phyloP scores from a whole-genome alignment of 148 eudicot species.

The Chenopodium suecicum region DNA sequence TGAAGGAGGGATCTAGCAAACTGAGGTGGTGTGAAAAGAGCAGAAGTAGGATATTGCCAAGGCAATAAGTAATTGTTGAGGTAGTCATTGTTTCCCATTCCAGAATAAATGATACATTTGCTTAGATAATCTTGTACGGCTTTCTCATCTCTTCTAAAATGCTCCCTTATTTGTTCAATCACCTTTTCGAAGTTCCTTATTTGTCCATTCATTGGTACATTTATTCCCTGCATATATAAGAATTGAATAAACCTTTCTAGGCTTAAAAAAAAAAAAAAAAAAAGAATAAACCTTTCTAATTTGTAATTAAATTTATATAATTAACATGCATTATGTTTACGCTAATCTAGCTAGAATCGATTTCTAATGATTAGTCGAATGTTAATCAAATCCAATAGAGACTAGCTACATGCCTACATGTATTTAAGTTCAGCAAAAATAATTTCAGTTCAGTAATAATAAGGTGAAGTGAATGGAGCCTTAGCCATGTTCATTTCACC shows the following conservation, averaged over 20 bases:
- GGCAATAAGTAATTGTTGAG: slow-evolving; percentile 75
- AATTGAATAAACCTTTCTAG: background rate
- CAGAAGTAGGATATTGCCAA: slow-evolving; percentile 24
- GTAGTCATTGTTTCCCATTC: slow-evolving; percentile 79
- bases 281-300: background rate
- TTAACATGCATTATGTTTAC: no score
- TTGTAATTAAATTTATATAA: no score
- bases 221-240: slow-evolving; percentile 41
- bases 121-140: slow-evolving; percentile 37
- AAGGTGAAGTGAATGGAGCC: no score
- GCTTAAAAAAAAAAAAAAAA: no score
- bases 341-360: no score
- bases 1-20: slow-evolving; percentile 51
- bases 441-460: no score
- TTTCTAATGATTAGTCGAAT: no score
- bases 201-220: slow-evolving; percentile 57
- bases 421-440: no score
- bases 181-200: slow-evolving; percentile 47
- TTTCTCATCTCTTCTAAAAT: slow-evolving; percentile 42
- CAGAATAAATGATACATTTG: slow-evolving; percentile 52
- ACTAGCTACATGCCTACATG: no score
- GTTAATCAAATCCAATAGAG: no score
- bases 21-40: slow-evolving; percentile 36
- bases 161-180: slow-evolving; percentile 39
- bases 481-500: no score